A percentile compares a stretch with the other conserved stretches of the same genome.
phyloP scores from a whole-genome alignment of 1,139 yeast genomes.

The Eremothecium coryli region DNA sequence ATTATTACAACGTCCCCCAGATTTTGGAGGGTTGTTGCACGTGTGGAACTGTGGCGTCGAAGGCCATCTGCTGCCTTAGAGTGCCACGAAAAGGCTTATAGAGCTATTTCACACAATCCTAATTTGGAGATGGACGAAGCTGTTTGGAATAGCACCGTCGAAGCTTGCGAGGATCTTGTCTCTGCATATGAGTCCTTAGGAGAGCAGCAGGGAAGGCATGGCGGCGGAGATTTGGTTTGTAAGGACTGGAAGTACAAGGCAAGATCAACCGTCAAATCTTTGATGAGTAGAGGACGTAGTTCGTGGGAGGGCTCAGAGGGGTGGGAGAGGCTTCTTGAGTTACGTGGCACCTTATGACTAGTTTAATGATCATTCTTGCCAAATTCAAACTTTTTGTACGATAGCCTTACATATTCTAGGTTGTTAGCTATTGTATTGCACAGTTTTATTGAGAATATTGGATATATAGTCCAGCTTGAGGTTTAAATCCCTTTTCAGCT shows the following conservation, averaged over 20 bases:
- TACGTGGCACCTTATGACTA: slow-evolving; percentile 34
- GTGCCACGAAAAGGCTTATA: slow-evolving; percentile 77
- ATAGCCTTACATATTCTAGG: too few species aligned
- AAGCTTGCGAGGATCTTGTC: slow-evolving; percentile 65
- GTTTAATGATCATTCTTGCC: too few species aligned
- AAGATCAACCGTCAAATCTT: slow-evolving; percentile 56
- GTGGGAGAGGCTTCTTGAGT: slow-evolving; percentile 53
- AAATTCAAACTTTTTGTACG: too few species aligned
- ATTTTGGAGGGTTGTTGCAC: slow-evolving; percentile 76
- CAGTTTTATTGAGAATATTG: too few species aligned
- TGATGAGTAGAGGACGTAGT: slow-evolving; percentile 70
- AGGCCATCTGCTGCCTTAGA: slow-evolving; percentile 85
- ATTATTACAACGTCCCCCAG: slow-evolving; percentile 64
- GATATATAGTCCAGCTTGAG: too few species aligned
- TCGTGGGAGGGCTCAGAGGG: slow-evolving; percentile 77
- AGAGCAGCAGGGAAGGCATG: slow-evolving; percentile 74
- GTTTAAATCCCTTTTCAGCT: too few species aligned
- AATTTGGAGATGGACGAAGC: slow-evolving; percentile 53
- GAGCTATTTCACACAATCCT: slow-evolving; percentile 60
- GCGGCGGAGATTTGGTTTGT: slow-evolving; percentile 77
- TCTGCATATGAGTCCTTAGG: slow-evolving; percentile 87
- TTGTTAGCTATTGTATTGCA: too few species aligned
- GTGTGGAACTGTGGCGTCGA: slow-evolving; percentile 78
- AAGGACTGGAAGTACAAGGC: slow-evolving; percentile 89
- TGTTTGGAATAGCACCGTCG: slow-evolving; percentile 75